A percentile compares a stretch with the other conserved stretches of the same genome.
Evolutionary conservation across 2,329 filamentous ascomycete species (phyloP).

Genomic region (Tolypocladium album): DNA sequence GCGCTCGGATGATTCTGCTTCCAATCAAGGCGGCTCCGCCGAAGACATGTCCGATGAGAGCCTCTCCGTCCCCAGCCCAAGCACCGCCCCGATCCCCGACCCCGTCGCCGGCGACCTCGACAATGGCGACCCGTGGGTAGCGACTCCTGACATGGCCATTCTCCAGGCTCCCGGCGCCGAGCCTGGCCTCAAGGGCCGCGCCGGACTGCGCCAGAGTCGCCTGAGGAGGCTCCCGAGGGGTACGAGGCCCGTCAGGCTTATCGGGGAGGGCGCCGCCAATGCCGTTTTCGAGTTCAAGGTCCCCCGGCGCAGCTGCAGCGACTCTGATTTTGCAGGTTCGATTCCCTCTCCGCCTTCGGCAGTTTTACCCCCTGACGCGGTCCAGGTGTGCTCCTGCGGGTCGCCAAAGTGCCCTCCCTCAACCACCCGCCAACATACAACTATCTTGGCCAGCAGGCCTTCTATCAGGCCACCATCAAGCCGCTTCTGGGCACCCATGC

Average conservation of each 20-base stretch:
- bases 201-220: slow-evolving; percentile 1
- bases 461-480: slow-evolving; percentile 21
- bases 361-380: background rate
- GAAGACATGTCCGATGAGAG: slow-evolving; percentile 6
- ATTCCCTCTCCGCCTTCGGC: slow-evolving; percentile 5
- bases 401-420: slow-evolving; percentile 24
- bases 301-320: slow-evolving; percentile 19
- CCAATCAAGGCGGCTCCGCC: slow-evolving; percentile 9
- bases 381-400: slow-evolving; percentile 24
- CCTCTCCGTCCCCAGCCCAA: slow-evolving; percentile 4
- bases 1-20: slow-evolving; percentile 8
- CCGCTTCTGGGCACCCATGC: slow-evolving; percentile 22
- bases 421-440: slow-evolving; percentile 21
- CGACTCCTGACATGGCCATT: slow-evolving; percentile 11
- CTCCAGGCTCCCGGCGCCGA: slow-evolving; percentile 9
- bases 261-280: slow-evolving; percentile 67
- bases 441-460: slow-evolving; percentile 26
- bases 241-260: slow-evolving; percentile 25
- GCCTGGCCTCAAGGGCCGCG: slow-evolving; percentile 1
- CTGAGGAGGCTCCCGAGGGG: slow-evolving; percentile 22
- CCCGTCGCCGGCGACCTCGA: slow-evolving; percentile 2
- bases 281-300: slow-evolving; percentile 55
- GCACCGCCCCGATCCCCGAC: slow-evolving; percentile 1
- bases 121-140: slow-evolving; percentile 11
- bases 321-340: slow-evolving; percentile 23